Evolutionary conservation across 2,329 filamentous ascomycete genomes (phyloP), one percentile per base, ranked within the genome.

Genomic region (Penicillium sp.): DNA sequence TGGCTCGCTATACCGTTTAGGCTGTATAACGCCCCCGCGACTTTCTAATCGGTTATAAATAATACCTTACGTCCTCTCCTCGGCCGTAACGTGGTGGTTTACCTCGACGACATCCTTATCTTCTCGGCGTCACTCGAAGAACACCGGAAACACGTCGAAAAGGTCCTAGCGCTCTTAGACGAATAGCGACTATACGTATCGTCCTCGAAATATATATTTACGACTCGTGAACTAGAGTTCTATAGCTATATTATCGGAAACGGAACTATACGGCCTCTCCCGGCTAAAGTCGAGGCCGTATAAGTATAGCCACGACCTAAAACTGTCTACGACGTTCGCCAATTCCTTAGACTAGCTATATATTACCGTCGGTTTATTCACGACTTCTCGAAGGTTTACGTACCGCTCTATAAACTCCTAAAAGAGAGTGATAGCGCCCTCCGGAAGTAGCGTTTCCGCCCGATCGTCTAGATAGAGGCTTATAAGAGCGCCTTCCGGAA

Each of bases 41-140:
- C 22, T 7, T 52, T 50, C 32, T 26, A 55, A 16, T 42, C 32
- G 3, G 1, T 45, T 2, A 34, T 45, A 16, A 50, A 55, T 2
- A 13, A 50, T 13, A 39, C 24, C 2, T 13, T 44, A 37, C 34
- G 22, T 2, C 45, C 32, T 5, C 14, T 44, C 2, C 22, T 55
- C n/a, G 34, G 46, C 2, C 34, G 29, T 2, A 18, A 13, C 7
- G 13, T 39, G 4, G 24, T 55, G 5, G 16, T 50, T 0, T 55
- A 55, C 11, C 24, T 50, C 13, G 37, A 51, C 10, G 2, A 55
- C 40, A 55, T 55, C 32, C 46, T 55, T 3, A 45, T 55, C 13
- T 55, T 44, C 24, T 55, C 11, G 8, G 34, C 31, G 2, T 37
- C 5, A 3, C 13, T 39, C 4, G 40, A 55, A 4, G 53, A 55